A percentile compares a stretch with the other conserved stretches of the same genome.
phyloP scores from a whole-genome alignment of 495 filamentous ascomycete genomes.

The Durotheca rogersii region DNA sequence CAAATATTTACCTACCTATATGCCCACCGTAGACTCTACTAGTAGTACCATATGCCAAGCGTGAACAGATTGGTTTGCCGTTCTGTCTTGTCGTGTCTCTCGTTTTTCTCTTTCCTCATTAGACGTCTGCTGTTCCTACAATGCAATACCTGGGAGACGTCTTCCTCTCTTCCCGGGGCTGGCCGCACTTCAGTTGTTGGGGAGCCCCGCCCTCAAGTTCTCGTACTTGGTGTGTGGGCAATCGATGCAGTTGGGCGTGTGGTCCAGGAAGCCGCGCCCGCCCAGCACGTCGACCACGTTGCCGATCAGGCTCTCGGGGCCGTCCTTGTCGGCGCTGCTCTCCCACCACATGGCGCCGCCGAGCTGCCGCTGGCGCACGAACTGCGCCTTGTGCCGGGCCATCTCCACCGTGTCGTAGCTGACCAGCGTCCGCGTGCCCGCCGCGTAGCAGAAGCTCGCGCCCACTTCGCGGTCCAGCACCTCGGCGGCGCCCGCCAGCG shows the following conservation, averaged over 20 bases:
- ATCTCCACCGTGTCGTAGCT: conserved; percentile 75
- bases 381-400: conserved; percentile 67
- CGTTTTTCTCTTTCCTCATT: too few relatives aligned
- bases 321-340: conserved; percentile 72
- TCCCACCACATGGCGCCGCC: conserved; percentile 99
- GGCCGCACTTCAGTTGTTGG: conserved; percentile 35
- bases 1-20: too few relatives aligned
- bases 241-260: conserved; percentile 63
- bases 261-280: conserved; percentile 56
- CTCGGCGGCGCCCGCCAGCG: conserved; percentile 55
- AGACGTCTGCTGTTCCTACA: too few relatives aligned
- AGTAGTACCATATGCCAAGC: too few relatives aligned
- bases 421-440: conserved; percentile 60
- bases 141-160: too few relatives aligned
- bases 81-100: too few relatives aligned
- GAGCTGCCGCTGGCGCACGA: conserved; percentile 61
- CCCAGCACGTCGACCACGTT: conserved; percentile 63
- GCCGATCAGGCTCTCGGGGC: conserved; percentile 66
- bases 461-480: conserved; percentile 52
- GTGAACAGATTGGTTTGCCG: too few relatives aligned
- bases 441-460: conserved; percentile 74
- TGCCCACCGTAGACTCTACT: too few relatives aligned
- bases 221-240: conserved; percentile 81
- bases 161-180: neutral
- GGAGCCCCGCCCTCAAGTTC: conserved; percentile 65